phyloP scores from a whole-genome alignment of 129 eudicot species.

The Flaveria trinervia region DNA sequence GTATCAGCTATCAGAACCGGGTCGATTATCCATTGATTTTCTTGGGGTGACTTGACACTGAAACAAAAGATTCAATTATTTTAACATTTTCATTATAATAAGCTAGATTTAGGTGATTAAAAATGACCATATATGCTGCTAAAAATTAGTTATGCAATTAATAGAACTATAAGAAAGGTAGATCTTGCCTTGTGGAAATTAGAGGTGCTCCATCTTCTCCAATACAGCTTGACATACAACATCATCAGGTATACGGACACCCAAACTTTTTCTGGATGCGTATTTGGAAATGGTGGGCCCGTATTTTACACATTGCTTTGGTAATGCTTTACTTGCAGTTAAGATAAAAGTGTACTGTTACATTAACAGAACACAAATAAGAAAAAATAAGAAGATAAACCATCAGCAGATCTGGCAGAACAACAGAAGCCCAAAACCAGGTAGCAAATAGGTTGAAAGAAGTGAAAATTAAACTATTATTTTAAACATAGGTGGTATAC shows the following conservation, averaged over 20 bases:
- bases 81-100: slow-evolving; percentile 9
- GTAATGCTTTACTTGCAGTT: slow-evolving; percentile 90
- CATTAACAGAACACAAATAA: slow-evolving; percentile 24
- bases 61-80: slow-evolving; percentile 27
- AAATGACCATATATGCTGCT: slow-evolving; percentile 1
- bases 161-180: background rate
- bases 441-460: background rate
- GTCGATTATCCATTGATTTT: slow-evolving; percentile 84
- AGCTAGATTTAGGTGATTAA: slow-evolving; percentile 3
- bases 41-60: slow-evolving; percentile 76
- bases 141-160: background rate
- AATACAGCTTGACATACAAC: slow-evolving; percentile 77
- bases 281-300: slow-evolving; percentile 74
- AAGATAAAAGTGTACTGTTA: slow-evolving; percentile 88
- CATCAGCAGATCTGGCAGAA: slow-evolving; percentile 8
- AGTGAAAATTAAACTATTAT: background rate
- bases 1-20: slow-evolving; percentile 85
- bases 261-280: slow-evolving; percentile 67
- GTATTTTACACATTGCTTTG: slow-evolving; percentile 69
- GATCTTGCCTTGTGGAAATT: slow-evolving; percentile 68
- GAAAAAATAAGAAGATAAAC: background rate
- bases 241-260: slow-evolving; percentile 91
- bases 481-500: background rate
- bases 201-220: slow-evolving; percentile 79
- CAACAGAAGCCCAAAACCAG: slow-evolving; percentile 6